A percentile compares a stretch with the other conserved stretches of the same genome.
Conservation (phyloP, 2,329 filamentous ascomycete species). For the Fusarium sp. region DNA sequence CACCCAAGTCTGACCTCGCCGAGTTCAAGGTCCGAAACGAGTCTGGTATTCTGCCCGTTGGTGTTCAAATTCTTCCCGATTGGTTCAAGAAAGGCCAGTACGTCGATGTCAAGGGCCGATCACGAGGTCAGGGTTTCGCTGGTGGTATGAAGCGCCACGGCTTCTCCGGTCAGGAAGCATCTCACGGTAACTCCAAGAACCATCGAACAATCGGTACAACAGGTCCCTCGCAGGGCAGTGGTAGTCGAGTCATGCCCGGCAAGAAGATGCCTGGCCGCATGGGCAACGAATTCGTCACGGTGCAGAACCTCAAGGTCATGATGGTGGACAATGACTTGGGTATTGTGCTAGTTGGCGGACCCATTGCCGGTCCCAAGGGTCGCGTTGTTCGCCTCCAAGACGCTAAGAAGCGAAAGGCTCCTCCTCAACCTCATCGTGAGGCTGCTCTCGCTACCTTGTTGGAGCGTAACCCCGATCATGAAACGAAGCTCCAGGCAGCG, state of each 20-base stretch:
- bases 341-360: constrained; percentile 87
- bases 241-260: constrained; percentile 90
- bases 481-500: constrained; percentile 60
- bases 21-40: constrained; percentile 88
- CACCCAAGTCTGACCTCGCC: constrained; percentile 83
- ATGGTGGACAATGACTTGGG: constrained; percentile 89
- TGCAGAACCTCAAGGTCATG: constrained; percentile 91
- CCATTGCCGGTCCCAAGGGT: constrained; percentile 88
- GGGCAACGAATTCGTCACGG: constrained; percentile 88
- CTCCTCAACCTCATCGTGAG: constrained; percentile 60
- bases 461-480: constrained; percentile 60
- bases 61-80: constrained; percentile 80
- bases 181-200: constrained; percentile 94
- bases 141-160: constrained; percentile 98
- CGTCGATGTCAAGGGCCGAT: constrained; percentile 84
- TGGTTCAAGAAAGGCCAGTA: constrained; percentile 94
- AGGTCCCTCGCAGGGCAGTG: constrained; percentile 89
- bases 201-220: constrained; percentile 92
- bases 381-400: constrained; percentile 88
- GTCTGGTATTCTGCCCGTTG: constrained; percentile 79
- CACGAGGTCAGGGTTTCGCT: constrained; percentile 90
- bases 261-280: constrained; percentile 99
- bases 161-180: constrained; percentile 87
- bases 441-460: constrained; percentile 56
- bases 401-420: constrained; percentile 82